Evolutionary conservation across 768 basidiomycete species (phyloP).

Genomic region (Podaxis rugospora): DNA sequence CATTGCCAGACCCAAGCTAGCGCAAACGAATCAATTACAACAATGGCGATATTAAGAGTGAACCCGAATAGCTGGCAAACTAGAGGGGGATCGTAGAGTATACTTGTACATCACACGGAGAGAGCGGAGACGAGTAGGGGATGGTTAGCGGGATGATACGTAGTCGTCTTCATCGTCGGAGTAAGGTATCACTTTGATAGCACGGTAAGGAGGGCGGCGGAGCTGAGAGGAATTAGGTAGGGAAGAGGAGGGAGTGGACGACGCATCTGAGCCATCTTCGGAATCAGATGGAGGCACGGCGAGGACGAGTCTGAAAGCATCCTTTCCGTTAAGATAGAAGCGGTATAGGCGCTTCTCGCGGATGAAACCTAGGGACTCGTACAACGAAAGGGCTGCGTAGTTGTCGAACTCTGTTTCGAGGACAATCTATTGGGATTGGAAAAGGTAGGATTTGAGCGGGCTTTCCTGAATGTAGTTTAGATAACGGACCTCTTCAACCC

Average conservation of each 20-base stretch:
- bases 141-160: constrained; percentile 30
- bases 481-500: constrained; percentile 77
- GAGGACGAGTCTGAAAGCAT: constrained; percentile 84
- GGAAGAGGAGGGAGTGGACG: constrained; percentile 19
- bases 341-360: constrained; percentile 91
- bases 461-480: not conserved
- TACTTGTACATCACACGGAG: not conserved
- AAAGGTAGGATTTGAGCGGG: constrained; percentile 8
- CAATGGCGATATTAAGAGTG: not conserved
- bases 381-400: constrained; percentile 78
- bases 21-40: not conserved
- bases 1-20: not conserved
- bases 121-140: not conserved
- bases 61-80: not conserved
- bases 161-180: constrained; percentile 39
- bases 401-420: constrained; percentile 98
- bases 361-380: constrained; percentile 91
- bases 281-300: constrained; percentile 41
- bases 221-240: constrained; percentile 11
- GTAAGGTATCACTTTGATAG: constrained; percentile 42
- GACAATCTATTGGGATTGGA: constrained; percentile 54
- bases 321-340: constrained; percentile 97
- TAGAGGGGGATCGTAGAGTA: not conserved
- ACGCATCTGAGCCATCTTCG: constrained; percentile 28
- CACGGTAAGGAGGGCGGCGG: constrained; percentile 29